Conservation (phyloP, 2,329 filamentous ascomycete genomes). For the Aureobasidium leucospermi region DNA sequence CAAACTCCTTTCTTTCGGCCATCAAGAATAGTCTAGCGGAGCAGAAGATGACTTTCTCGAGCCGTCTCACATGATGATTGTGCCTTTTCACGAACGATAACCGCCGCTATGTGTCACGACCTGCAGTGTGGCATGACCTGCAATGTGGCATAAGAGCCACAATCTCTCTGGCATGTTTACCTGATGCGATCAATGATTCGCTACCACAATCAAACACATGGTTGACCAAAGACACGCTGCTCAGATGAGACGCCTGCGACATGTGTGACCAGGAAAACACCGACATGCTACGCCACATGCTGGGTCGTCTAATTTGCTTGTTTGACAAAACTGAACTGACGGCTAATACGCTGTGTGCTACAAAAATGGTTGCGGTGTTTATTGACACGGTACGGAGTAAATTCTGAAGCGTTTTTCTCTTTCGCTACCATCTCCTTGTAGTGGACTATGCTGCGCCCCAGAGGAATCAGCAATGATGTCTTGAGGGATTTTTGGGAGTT, state of each 20-base stretch:
- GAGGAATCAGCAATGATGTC: neutral
- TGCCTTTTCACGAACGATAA: neutral
- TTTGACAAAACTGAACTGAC: neutral
- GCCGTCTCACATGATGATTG: neutral
- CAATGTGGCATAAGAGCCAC: neutral
- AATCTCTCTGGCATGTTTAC: neutral
- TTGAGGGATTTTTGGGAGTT: constrained; percentile 8
- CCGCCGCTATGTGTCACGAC: neutral
- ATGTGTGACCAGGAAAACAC: no score
- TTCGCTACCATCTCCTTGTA: neutral
- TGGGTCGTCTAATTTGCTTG: neutral
- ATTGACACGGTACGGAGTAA: neutral
- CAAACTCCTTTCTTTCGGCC: neutral
- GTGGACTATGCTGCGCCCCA: neutral
- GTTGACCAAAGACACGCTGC: neutral
- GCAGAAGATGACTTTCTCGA: constrained; percentile 4
- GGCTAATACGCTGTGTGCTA: neutral
- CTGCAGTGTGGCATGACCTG: neutral
- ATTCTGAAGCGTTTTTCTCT: neutral
- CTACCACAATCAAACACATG: neutral
- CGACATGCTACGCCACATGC: neutral
- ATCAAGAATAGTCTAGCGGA: constrained; percentile 3
- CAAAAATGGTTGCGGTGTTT: neutral
- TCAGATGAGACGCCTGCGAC: no score
- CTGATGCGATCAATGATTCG: neutral